Conservation (phyloP, 2,329 filamentous ascomycete species). For the Cercospora sp. region DNA sequence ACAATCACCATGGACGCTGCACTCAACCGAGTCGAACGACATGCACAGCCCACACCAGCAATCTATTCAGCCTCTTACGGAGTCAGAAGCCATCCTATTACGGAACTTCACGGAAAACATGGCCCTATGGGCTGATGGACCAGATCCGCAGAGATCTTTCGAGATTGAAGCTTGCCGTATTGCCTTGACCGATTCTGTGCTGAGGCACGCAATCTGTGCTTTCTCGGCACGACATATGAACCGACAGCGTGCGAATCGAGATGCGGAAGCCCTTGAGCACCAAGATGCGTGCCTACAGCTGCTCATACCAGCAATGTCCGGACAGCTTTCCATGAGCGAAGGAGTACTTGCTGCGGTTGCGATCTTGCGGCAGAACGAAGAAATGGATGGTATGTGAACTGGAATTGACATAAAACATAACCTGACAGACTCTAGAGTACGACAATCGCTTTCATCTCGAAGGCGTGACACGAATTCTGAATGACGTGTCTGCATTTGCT, state of each 20-base stretch:
- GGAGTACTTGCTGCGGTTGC: slow-evolving; percentile 53
- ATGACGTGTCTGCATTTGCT: slow-evolving; percentile 43
- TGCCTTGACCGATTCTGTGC: slow-evolving; percentile 50
- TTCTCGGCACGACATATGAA: slow-evolving; percentile 50
- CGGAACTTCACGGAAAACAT: slow-evolving; percentile 25
- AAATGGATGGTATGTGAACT: slow-evolving; percentile 38
- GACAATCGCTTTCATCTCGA: slow-evolving; percentile 46
- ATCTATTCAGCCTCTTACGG: not conserved
- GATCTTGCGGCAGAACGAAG: slow-evolving; percentile 53
- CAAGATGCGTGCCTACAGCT: slow-evolving; percentile 51
- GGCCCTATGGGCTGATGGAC: slow-evolving; percentile 24
- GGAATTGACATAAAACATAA: not conserved
- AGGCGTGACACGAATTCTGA: slow-evolving; percentile 44
- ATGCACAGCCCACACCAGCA: not conserved
- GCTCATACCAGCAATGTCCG: slow-evolving; percentile 49
- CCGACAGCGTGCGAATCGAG: slow-evolving; percentile 42
- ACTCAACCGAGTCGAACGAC: not conserved
- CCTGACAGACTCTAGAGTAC: slow-evolving; percentile 26
- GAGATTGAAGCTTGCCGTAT: slow-evolving; percentile 50
- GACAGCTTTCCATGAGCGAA: slow-evolving; percentile 49
- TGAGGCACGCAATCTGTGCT: slow-evolving; percentile 51
- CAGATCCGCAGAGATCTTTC: slow-evolving; percentile 37
- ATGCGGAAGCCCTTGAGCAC: slow-evolving; percentile 49
- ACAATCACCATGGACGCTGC: not conserved
- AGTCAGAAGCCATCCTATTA: slow-evolving; percentile 21